Evolutionary conservation across 2,329 filamentous ascomycete genomes (phyloP).

Genomic region (Aspergillus ustus): DNA sequence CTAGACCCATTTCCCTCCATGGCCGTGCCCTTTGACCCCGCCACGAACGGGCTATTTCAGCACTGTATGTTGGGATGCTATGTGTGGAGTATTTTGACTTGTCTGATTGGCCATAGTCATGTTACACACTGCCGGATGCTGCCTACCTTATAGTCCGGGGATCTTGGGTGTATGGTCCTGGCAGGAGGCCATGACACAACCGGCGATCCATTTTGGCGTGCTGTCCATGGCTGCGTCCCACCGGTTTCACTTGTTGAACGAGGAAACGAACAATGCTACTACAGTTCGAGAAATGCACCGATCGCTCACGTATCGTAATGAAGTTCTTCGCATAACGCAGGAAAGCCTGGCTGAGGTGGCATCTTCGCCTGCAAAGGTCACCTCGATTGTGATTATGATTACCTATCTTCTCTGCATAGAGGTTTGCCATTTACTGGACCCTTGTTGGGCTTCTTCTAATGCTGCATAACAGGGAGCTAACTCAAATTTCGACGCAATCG

Average conservation of each 20-base stretch:
- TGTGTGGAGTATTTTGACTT: background rate
- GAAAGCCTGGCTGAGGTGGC: background rate
- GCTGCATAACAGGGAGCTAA: background rate
- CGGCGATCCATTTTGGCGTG: background rate
- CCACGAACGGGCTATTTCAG: background rate
- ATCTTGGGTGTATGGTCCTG: constrained; percentile 3
- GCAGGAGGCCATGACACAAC: background rate
- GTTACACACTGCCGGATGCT: background rate
- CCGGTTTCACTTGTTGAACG: background rate
- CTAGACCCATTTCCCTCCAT: background rate
- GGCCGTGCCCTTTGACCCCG: background rate
- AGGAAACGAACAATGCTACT: background rate
- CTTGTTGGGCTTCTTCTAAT: no score
- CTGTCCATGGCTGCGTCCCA: background rate
- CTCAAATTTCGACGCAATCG: background rate
- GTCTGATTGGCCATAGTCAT: background rate
- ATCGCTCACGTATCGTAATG: background rate
- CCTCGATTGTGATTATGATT: background rate
- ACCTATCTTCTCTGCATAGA: background rate
- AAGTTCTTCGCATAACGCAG: background rate
- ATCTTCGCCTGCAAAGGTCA: background rate
- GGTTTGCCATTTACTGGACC: background rate
- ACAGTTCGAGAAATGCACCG: background rate
- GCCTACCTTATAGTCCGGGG: background rate
- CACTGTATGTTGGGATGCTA: background rate